A percentile compares a stretch with the other conserved stretches of the same genome.
These are phyloP conservation scores for Dichotomocladium elegans DNA, from an alignment of 371 early-diverging fungal genomes.

Conservation along the genomic window DNA sequence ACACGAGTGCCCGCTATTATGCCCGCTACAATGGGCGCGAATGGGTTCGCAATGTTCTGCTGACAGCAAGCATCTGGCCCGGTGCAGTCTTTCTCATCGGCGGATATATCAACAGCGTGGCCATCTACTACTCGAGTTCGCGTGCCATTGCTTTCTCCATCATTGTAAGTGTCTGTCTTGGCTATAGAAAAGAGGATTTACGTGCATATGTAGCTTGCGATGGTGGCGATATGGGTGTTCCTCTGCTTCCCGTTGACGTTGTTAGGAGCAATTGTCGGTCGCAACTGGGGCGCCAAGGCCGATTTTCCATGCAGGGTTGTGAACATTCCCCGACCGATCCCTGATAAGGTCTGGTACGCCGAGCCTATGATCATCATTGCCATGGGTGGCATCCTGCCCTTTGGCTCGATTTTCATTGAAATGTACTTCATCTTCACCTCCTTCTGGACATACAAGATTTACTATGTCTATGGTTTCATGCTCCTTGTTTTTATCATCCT, in stretches of 20 bases:
- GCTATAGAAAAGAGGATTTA: neutral
- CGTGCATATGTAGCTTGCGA: slow-evolving; percentile 43
- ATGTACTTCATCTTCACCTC: slow-evolving; percentile 83
- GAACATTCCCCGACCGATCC: slow-evolving; percentile 78
- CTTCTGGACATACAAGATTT: slow-evolving; percentile 82
- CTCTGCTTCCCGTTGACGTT: slow-evolving; percentile 75
- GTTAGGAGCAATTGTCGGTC: slow-evolving; percentile 73
- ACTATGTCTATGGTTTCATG: slow-evolving; percentile 85
- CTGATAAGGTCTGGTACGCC: slow-evolving; percentile 72
- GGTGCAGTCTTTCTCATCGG: slow-evolving; percentile 55
- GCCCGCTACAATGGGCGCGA: slow-evolving; percentile 69
- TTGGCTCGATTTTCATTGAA: slow-evolving; percentile 84
- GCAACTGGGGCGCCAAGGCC: slow-evolving; percentile 61
- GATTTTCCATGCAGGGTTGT: slow-evolving; percentile 82
- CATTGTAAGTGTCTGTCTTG: slow-evolving; percentile 44
- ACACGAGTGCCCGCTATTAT: slow-evolving; percentile 67
- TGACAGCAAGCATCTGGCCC: slow-evolving; percentile 75
- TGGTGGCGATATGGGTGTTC: slow-evolving; percentile 73
- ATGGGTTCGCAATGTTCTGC: slow-evolving; percentile 68
- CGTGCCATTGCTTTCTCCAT: slow-evolving; percentile 78
- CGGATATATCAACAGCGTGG: slow-evolving; percentile 66
- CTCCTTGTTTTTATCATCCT: slow-evolving; percentile 71
- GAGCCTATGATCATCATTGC: slow-evolving; percentile 62
- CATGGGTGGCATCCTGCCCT: slow-evolving; percentile 78
- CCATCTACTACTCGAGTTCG: slow-evolving; percentile 72